A percentile compares a stretch with the other conserved stretches of the same genome.
Conservation (phyloP, 306 rosid genomes). For the Cucurbita argyrosperma region DNA sequence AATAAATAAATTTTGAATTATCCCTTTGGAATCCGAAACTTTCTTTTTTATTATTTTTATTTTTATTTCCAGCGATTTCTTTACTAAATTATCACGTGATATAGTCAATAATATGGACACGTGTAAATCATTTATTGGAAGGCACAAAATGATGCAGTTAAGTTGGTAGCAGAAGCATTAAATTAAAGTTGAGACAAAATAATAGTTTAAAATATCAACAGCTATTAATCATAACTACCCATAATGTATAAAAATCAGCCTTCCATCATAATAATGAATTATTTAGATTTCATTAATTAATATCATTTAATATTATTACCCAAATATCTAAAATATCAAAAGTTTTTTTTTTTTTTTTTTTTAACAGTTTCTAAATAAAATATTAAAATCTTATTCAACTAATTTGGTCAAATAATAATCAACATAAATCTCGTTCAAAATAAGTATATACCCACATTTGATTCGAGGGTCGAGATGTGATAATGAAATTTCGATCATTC, state of each 20-base stretch:
- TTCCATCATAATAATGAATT: neutral
- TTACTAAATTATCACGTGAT: neutral
- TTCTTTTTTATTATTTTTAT: neutral
- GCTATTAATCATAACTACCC: neutral
- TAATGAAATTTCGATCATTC: too few relatives aligned
- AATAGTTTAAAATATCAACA: neutral
- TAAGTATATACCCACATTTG: too few relatives aligned
- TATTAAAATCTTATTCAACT: too few relatives aligned
- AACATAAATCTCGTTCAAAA: too few relatives aligned
- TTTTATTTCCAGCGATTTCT: neutral
- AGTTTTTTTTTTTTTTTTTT: too few relatives aligned
- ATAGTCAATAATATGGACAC: neutral
- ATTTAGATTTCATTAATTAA: neutral
- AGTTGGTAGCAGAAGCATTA: neutral
- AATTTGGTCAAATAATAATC: too few relatives aligned
- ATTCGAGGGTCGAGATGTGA: too few relatives aligned
- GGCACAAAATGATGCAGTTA: neutral
- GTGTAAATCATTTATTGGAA: neutral
- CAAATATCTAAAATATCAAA: too few relatives aligned
- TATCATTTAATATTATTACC: too few relatives aligned
- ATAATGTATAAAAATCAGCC: neutral
- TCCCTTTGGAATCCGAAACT: neutral
- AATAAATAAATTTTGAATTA: too few relatives aligned
- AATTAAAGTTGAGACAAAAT: neutral
- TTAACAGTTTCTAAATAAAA: too few relatives aligned